Percentiles rank a stretch among this genome's conserved stretches.
Conservation (phyloP, 345 rosid species). For the Carallia brachiata region DNA sequence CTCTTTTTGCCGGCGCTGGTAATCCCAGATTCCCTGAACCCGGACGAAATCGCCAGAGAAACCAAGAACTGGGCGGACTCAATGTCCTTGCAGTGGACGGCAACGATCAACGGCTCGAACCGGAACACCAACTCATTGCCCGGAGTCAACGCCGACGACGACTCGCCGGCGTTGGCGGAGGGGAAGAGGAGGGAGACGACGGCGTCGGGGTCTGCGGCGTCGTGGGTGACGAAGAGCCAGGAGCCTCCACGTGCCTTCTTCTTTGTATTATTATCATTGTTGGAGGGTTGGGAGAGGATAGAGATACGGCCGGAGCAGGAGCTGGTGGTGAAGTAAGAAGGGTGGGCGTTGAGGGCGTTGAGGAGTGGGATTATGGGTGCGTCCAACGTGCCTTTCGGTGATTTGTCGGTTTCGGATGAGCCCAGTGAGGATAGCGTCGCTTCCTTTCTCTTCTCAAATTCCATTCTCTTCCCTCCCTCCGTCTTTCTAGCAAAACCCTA, state of each 20-base stretch:
- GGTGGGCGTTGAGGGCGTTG: slow-evolving; percentile 60
- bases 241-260: slow-evolving; percentile 87
- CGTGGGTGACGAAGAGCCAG: slow-evolving; percentile 79
- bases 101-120: slow-evolving; percentile 86
- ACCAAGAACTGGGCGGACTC: slow-evolving; percentile 64
- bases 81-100: slow-evolving; percentile 71
- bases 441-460: slow-evolving; percentile 75
- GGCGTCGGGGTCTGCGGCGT: slow-evolving; percentile 47
- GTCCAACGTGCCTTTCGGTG: slow-evolving; percentile 79
- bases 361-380: slow-evolving; percentile 74
- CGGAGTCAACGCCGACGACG: not conserved
- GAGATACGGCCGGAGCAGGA: slow-evolving; percentile 97
- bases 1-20: slow-evolving; percentile 62
- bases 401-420: slow-evolving; percentile 60
- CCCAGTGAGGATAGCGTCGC: slow-evolving; percentile 52
- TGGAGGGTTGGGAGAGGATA: slow-evolving; percentile 65
- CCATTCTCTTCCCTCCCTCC: slow-evolving; percentile 34
- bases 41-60: slow-evolving; percentile 58
- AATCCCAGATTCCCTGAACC: slow-evolving; percentile 85
- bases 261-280: slow-evolving; percentile 17
- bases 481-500: too few species aligned
- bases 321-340: slow-evolving; percentile 82
- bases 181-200: slow-evolving; percentile 59
- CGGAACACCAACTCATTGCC: slow-evolving; percentile 59
- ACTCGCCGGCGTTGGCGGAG: not conserved